Evolutionary conservation across 2,329 filamentous ascomycete species (phyloP).

Genomic region (Ambrosiella beaveri): DNA sequence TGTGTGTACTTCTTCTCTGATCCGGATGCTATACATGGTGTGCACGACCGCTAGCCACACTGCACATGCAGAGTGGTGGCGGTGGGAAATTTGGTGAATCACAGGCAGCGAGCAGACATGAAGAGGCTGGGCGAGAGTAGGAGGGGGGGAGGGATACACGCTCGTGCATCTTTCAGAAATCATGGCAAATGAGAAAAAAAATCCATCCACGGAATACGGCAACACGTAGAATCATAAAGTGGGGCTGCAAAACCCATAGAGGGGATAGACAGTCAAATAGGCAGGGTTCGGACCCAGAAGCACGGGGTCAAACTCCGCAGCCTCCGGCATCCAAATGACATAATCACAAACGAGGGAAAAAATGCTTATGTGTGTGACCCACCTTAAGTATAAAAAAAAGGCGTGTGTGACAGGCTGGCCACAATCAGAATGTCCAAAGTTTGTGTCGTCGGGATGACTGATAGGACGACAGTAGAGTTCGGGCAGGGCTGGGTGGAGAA

Average conservation of each 20-base stretch:
- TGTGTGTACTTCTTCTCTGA: neutral
- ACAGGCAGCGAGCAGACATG: neutral
- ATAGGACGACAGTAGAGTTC: slow-evolving; percentile 4
- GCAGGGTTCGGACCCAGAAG: neutral
- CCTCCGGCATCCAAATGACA: neutral
- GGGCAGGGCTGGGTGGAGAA: neutral
- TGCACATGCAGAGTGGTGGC: neutral
- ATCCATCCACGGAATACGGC: neutral
- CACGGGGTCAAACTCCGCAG: neutral
- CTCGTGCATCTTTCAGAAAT: neutral
- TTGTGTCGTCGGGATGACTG: neutral
- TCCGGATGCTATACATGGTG: neutral
- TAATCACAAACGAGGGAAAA: no score
- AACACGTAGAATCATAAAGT: neutral
- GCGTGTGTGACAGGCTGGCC: slow-evolving; percentile 7
- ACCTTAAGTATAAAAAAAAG: neutral
- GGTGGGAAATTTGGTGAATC: neutral
- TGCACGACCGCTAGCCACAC: neutral
- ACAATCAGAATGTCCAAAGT: slow-evolving; percentile 5
- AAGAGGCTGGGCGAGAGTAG: neutral
- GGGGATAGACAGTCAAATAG: neutral
- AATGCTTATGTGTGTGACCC: neutral
- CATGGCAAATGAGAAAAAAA: neutral
- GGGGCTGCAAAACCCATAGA: neutral
- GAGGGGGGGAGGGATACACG: neutral